Base-by-base conservation (phyloP, 1,284 basidiomycete genomes). In the Fomitopsis betulina region DNA sequence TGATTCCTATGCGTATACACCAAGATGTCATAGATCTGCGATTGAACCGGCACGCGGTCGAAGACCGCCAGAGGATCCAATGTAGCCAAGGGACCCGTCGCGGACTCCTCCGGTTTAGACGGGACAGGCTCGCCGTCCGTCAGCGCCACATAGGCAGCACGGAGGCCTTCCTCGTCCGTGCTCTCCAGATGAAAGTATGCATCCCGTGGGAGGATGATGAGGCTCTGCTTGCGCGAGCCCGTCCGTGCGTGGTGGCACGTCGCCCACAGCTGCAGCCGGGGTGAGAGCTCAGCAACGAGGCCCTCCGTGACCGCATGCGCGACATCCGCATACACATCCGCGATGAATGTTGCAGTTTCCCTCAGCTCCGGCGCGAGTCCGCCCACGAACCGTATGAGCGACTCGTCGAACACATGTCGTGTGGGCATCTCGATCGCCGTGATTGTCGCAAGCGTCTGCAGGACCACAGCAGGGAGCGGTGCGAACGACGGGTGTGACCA, bases 11-110 rank as follows among this genome's bases (percentile, higher is more conserved):
- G 86, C 4, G 83, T 81, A 65, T 84, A 89, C 25, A 82, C 83
- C 42, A 89, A 71, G 58, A 86, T 76, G 66, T 89, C 86, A 60
- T 85, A 89, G 60, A 89, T 79, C 66, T 89, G 87, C 27, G 78
- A 73, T 57, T 81, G 81, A 47, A 87, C 85, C 9, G 86, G 86
- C 51, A 89, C 70, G 57, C 84, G 78, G 62, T 88, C 82, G 65
- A 85, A 89, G 23, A 75, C 76, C 50, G 68, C 73, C 17, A 70
- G 67, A 62, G 78, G 76, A 54, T 80, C 72, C 62, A 60, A 56
- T 2, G 66, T 64, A 57, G 62, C 70, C 66, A 67, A 59, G 40
- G 61, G 65, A 43, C 61, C 65, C 27, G 59, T 65, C n/a, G 68
- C 67, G 38, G 60, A 50, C 53, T 70, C 58, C 63, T 64, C 23